These are phyloP conservation scores for Orbilia blumenaviensis DNA, from an alignment of 2,329 filamentous ascomycete genomes.

Conservation along the genomic window DNA sequence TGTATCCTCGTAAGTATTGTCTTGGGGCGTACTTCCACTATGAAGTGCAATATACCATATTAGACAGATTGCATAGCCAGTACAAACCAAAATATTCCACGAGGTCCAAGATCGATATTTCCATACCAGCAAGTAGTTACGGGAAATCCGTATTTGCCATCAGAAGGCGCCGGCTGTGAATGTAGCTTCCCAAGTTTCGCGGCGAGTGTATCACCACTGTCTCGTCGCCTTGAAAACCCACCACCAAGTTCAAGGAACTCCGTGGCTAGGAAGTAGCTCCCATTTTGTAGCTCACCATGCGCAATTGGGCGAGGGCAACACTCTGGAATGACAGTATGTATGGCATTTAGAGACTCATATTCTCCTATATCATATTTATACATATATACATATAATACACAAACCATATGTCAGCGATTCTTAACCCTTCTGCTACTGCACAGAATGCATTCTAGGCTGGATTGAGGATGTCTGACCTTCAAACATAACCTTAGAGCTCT, in stretches of 20 bases:
- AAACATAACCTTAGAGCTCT: constrained; percentile 74
- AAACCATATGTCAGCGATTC: not conserved
- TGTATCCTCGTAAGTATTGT: constrained; percentile 75
- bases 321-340: constrained; percentile 74
- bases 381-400: not conserved
- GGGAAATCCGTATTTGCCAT: constrained; percentile 81
- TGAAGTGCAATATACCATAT: not conserved
- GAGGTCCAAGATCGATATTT: not conserved
- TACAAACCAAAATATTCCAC: no score
- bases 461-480: constrained; percentile 63
- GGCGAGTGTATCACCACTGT: constrained; percentile 70
- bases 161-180: constrained; percentile 74
- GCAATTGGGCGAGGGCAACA: constrained; percentile 81
- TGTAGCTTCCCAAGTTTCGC: constrained; percentile 81
- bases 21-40: constrained; percentile 80
- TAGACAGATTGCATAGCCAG: not conserved
- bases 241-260: constrained; percentile 77
- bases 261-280: constrained; percentile 71
- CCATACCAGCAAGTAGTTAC: constrained; percentile 75
- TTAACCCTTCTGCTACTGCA: not conserved
- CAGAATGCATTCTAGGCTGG: no score
- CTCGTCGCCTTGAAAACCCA: constrained; percentile 57
- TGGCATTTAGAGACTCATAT: constrained; percentile 82
- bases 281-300: constrained; percentile 69
- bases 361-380: constrained; percentile 73